Evolutionary conservation across 73 alveolate species (phyloP).

Genomic region (Halteria grandinella): DNA sequence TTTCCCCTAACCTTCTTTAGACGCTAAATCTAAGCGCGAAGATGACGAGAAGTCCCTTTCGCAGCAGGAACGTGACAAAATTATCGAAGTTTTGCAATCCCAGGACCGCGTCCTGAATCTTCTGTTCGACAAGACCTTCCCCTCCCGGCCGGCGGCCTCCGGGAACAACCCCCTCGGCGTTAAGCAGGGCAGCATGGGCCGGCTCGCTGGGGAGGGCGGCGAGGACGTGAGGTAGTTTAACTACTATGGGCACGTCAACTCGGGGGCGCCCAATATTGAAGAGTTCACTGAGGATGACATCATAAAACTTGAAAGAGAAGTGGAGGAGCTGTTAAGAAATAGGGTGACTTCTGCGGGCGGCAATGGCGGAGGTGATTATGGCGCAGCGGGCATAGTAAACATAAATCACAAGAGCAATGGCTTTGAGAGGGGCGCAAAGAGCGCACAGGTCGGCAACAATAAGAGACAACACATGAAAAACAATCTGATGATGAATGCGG

Average conservation of each 20-base stretch:
- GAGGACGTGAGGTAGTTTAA: constrained; percentile 28
- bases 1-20: too few species aligned
- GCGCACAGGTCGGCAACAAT: too few species aligned
- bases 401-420: too few species aligned
- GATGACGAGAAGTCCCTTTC: constrained; percentile 49
- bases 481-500: too few species aligned
- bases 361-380: not conserved
- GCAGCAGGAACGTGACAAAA: constrained; percentile 76
- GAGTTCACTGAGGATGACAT: constrained; percentile 36
- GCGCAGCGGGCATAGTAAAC: not conserved
- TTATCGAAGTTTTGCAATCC: constrained; percentile 71
- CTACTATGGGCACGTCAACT: constrained; percentile 12
- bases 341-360: constrained; percentile 34
- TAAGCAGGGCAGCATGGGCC: not conserved
- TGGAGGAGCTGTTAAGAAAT: constrained; percentile 28
- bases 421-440: too few species aligned
- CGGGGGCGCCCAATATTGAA: constrained; percentile 19
- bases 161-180: too few species aligned
- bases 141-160: constrained; percentile 70
- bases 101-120: constrained; percentile 77
- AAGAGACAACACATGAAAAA: too few species aligned
- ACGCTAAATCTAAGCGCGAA: too few species aligned
- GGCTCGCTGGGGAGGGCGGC: not conserved
- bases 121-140: constrained; percentile 83
- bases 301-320: constrained; percentile 39